phyloP scores from a whole-genome alignment of 1,284 basidiomycete genomes.

The Ustilago xerochloae region DNA sequence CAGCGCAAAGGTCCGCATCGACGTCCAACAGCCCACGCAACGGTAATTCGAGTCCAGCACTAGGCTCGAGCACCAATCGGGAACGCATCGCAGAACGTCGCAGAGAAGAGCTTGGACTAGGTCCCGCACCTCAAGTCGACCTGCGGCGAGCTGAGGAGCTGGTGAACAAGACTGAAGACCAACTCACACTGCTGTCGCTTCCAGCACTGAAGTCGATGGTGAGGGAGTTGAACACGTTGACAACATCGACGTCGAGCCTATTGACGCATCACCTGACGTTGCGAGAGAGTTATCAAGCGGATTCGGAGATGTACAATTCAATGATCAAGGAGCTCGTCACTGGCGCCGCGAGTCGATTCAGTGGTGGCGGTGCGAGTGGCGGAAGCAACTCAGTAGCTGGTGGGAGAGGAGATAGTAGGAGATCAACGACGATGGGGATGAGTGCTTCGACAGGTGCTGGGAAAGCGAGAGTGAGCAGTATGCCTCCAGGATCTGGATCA shows the following conservation, averaged over 20 bases:
- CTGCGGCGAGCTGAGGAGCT: slow-evolving; percentile 52
- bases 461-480: slow-evolving; percentile 27
- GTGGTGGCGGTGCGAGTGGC: slow-evolving; percentile 15
- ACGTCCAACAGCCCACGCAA: slow-evolving; percentile 46
- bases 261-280: slow-evolving; percentile 64
- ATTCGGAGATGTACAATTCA: slow-evolving; percentile 64
- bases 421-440: slow-evolving; percentile 33
- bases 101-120: slow-evolving; percentile 54
- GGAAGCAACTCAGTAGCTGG: slow-evolving; percentile 18
- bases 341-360: slow-evolving; percentile 55
- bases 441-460: slow-evolving; percentile 11
- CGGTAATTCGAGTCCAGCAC: slow-evolving; percentile 33
- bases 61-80: slow-evolving; percentile 31
- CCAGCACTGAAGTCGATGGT: slow-evolving; percentile 57
- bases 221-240: slow-evolving; percentile 55
- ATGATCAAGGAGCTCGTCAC: slow-evolving; percentile 66
- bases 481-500: slow-evolving; percentile 22
- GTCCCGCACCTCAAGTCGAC: slow-evolving; percentile 46
- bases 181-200: slow-evolving; percentile 60
- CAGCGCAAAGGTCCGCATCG: slow-evolving; percentile 29
- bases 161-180: slow-evolving; percentile 50
- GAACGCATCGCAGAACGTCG: slow-evolving; percentile 54
- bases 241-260: slow-evolving; percentile 51
- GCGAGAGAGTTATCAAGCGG: slow-evolving; percentile 59
- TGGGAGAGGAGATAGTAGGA: slow-evolving; percentile 19